Base-by-base conservation (phyloP, 495 filamentous ascomycete genomes). In the Tuber microsphaerosporum region DNA sequence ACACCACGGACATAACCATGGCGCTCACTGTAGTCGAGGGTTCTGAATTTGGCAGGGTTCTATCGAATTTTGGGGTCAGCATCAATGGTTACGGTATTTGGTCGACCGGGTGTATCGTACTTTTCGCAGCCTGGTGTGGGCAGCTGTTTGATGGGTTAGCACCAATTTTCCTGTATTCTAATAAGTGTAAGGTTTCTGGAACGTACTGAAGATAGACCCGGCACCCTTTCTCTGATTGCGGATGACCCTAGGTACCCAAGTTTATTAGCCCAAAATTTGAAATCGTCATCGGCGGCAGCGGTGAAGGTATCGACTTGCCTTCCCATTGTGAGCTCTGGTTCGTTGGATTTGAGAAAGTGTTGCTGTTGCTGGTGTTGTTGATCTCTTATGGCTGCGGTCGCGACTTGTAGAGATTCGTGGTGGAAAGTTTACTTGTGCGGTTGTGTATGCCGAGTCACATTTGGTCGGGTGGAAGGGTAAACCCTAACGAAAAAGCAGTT, bases 191-290 rank as follows among this genome's bases (percentile, higher is more conserved):
- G 69, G 73, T 69, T 76, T 77, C 73, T 72, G 75, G 73, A 81
- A 89, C 90, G 85, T 90, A 92, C 91, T 97, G 90, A 99, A 99
- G 89, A 98, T 97, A 85, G 91, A 92, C 86, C 95, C 95, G 88
- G 93, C 91, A 87, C 95, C 94, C 89, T 97, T 97, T 88, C 93
- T 92, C 91, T 97, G 93, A 88, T 96, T 97, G 86, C 93, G 91
- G 86, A 98, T 98, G 82, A 93, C 91, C 85, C 91, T 82, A 72
- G 61, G 79, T 61, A 70, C 77, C 70, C 44, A 73, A 26, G 46
- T 56, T 71, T 72, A 78, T 81, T 76, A 81, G 75, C 48, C 42
- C 19, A 39, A 76, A 51, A 42, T 70, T 45, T 51, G 39, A 46
- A 70, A 20, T 19, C 26, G 34, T 73, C 71, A 9, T 41, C 26